Evolutionary conservation across 1,284 basidiomycete species (phyloP), one percentile per base, ranked within the genome.

Genomic region (Boletus semigastroideus): DNA sequence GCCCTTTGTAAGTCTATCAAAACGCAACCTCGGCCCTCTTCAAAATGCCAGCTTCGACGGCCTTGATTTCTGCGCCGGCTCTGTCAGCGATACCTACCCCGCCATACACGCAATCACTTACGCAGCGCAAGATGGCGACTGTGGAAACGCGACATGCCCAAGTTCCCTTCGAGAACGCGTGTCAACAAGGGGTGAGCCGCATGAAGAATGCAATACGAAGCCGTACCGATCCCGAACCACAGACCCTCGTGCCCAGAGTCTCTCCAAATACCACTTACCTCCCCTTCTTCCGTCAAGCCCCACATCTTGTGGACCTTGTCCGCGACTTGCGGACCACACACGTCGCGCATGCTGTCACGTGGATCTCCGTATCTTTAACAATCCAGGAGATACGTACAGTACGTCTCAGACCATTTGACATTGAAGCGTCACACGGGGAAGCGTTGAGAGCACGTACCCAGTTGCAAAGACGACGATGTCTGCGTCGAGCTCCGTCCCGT

Each of bases 381-480:
- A 19, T 9, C n/a, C 34, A 5, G 4, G 5, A 4, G 5, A 25
- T 31, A 9, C 10, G 11, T 11, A n/a, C n/a, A 9, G 1, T 17
- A n/a, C 36, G 36, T 11, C n/a, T 37, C 36, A 37, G 10, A 17
- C 11, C 30, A 17, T 38, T 13, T 34, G 16, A 34, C 34, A 34
- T 8, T 5, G n/a, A 3, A 1, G 30, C 0, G 5, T 12, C 11
- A 28, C 7, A 5, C 8, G 19, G 20, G 36, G 27, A 31, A 42
- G 17, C 12, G 9, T 2, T 25, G 25, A 25, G n/a, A 11, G 5
- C 1, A 19, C 52, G 37, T 51, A 78, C 53, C 74, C 74, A 0
- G 77, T 77, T 0, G 78, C 72, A 42, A 78, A 76, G 33, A 80
- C 58, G n/a, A 80, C 70, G n/a, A 79, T 54, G 54, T 82, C 78